Conservation (phyloP, 1,139 yeast species). For the Arxiozyma slooffiae region DNA sequence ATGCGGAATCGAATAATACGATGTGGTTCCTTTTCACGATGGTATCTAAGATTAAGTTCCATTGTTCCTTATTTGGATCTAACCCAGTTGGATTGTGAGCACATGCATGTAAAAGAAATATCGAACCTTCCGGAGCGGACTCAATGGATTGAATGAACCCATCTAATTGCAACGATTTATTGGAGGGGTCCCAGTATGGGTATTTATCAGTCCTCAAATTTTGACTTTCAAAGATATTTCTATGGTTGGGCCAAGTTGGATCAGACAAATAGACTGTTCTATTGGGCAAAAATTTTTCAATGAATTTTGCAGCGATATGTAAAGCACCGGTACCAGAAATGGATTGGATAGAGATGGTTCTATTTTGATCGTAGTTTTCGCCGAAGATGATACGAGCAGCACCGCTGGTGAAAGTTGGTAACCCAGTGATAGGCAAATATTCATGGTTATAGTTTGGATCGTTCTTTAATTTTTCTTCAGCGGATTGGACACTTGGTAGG, state of each 20-base stretch:
- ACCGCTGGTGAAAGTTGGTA: slow-evolving; percentile 53
- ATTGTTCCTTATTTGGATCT: slow-evolving; percentile 80
- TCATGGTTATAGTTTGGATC: slow-evolving; percentile 78
- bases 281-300: slow-evolving; percentile 40
- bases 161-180: slow-evolving; percentile 52
- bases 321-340: slow-evolving; percentile 94
- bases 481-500: slow-evolving; percentile 68
- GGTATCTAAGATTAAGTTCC: slow-evolving; percentile 62
- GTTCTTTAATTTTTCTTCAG: slow-evolving; percentile 48
- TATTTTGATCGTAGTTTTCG: slow-evolving; percentile 43
- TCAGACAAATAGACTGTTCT: slow-evolving; percentile 60
- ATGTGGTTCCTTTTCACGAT: slow-evolving; percentile 56
- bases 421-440: slow-evolving; percentile 77
- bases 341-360: slow-evolving; percentile 72
- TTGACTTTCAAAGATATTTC: slow-evolving; percentile 60
- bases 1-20: slow-evolving; percentile 89
- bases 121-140: slow-evolving; percentile 65
- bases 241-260: slow-evolving; percentile 97
- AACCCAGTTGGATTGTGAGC: slow-evolving; percentile 98
- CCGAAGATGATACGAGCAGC: slow-evolving; percentile 82
- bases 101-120: slow-evolving; percentile 84
- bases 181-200: slow-evolving; percentile 69
- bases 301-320: slow-evolving; percentile 74
- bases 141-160: slow-evolving; percentile 63
- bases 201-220: slow-evolving; percentile 59